Evolutionary conservation across 2,329 filamentous ascomycete species (phyloP), one percentile per base, ranked within the genome.

Genomic region (Eutypa lata): DNA sequence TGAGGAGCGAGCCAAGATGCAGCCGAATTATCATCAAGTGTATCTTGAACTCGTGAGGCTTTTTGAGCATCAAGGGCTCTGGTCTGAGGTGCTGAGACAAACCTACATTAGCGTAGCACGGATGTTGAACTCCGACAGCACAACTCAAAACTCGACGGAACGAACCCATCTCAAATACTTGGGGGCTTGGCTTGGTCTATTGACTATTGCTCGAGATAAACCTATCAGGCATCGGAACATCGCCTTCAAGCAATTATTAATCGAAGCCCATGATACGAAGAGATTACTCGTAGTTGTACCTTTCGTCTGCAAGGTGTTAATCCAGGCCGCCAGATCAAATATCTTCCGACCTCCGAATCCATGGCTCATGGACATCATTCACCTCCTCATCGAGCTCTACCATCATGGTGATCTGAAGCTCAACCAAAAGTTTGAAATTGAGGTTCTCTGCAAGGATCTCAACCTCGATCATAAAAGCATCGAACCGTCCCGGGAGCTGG

Each of bases 341-440:
- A 87, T 97, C 10, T 99, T 99, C 74, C 88, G 86, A 53, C 92
- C 93, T 11, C 94, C 94, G 1, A 99, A 99, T 63, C 94, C 94
- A 1, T 99, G 94, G 94, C 72, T 97, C 44, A 96, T 97, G 89
- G 94, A 99, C 64, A 94, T 99, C 50, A 84, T 99, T 51, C 84
- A 90, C 58, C 78, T 97, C 7, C 80, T 99, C 35, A 90, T 96
- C 63, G 95, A 99, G 66, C 80, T 99, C 3, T 99, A 99, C 65
- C 88, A 96, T 65, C 89, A 89, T 64, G 91, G 90, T 14, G 93
- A 97, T 62, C 77, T 99, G 52, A 97, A 97, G 70, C 82, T 99
- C 37, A 97, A 97, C 61, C 86, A 96, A 49, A 99, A 97, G 65
- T 99, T 99, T 63, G 94, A 99, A 71, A 97, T 99, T 53, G 94